phyloP scores from a whole-genome alignment of 306 rosid species.

The Begonia fuchsioides region DNA sequence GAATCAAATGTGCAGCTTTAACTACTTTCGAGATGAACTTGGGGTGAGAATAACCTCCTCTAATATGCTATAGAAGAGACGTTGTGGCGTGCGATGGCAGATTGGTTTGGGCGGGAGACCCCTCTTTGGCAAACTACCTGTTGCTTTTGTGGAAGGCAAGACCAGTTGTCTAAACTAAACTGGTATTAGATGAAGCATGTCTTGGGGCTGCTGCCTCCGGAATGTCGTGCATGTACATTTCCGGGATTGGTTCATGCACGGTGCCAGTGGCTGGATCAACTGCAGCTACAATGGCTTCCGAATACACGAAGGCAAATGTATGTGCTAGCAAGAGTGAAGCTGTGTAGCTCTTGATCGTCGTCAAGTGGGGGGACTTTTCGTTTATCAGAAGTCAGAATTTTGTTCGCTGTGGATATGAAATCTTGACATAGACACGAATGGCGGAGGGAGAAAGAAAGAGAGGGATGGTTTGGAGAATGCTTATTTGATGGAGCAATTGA shows the following conservation, averaged over 20 bases:
- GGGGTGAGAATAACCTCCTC: too few species aligned
- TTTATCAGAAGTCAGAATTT: conserved; percentile 2
- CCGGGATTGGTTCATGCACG: conserved; percentile 44
- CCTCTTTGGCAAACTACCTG: too few species aligned
- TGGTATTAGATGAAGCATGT: too few species aligned
- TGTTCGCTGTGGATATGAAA: conserved; percentile 5
- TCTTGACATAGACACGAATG: conserved; percentile 18
- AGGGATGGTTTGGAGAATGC: too few species aligned
- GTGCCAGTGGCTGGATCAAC: conserved; percentile 31
- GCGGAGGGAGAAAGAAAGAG: too few species aligned
- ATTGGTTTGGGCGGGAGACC: too few species aligned
- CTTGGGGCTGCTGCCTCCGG: conserved; percentile 70
- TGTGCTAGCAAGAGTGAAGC: conserved; percentile 14
- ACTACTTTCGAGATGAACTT: too few species aligned
- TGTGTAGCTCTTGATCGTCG: conserved; percentile 18
- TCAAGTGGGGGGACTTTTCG: conserved; percentile 7
- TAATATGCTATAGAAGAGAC: too few species aligned
- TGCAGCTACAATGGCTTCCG: conserved; percentile 17
- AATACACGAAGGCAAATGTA: conserved; percentile 15
- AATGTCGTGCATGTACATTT: conserved; percentile 80
- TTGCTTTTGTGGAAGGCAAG: too few species aligned
- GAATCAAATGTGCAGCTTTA: too few species aligned
- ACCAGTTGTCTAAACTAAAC: too few species aligned
- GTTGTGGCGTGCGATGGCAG: too few species aligned
- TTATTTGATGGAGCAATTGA: conserved; percentile 42